Percentiles rank a stretch among this genome's conserved stretches.
These are phyloP conservation scores for Solanum paucissectum DNA, from an alignment of 257 asterid species.

Conservation along the genomic window DNA sequence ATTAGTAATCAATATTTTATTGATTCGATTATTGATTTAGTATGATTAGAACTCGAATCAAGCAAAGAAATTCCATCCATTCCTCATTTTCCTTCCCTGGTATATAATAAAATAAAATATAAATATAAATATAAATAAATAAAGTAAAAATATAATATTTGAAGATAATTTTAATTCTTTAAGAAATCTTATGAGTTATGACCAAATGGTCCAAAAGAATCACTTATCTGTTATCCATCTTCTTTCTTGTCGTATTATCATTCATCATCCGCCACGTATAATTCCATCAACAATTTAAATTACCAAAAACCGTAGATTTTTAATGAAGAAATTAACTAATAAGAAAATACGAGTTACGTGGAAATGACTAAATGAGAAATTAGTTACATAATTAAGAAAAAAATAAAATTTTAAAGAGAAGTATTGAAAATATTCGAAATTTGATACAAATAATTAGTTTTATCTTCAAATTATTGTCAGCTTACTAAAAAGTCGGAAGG, in stretches of 20 bases:
- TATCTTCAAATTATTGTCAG: too few relatives aligned
- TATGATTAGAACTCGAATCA: too few relatives aligned
- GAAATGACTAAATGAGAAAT: background rate
- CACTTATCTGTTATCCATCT: background rate
- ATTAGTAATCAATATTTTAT: too few relatives aligned
- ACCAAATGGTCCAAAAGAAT: background rate
- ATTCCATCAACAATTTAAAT: background rate
- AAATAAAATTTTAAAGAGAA: background rate
- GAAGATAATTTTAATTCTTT: background rate
- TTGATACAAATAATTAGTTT: too few relatives aligned
- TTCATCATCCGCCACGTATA: background rate
- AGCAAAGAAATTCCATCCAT: too few relatives aligned
- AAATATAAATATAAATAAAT: too few relatives aligned
- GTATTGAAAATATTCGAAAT: too few relatives aligned
- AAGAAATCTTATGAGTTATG: background rate
- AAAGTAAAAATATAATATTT: background rate
- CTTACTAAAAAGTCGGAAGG: too few relatives aligned
- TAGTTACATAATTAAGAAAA: too few relatives aligned
- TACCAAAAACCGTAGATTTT: background rate
- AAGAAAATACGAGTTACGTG: background rate
- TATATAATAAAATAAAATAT: background rate
- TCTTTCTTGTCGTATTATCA: background rate
- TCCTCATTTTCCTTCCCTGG: background rate
- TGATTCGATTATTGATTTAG: too few relatives aligned
- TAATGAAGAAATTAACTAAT: background rate